Evolutionary conservation across 352 stramenopile genomes (phyloP), one percentile per base, ranked within the genome.

Genomic region (Globisporangium nunn): DNA sequence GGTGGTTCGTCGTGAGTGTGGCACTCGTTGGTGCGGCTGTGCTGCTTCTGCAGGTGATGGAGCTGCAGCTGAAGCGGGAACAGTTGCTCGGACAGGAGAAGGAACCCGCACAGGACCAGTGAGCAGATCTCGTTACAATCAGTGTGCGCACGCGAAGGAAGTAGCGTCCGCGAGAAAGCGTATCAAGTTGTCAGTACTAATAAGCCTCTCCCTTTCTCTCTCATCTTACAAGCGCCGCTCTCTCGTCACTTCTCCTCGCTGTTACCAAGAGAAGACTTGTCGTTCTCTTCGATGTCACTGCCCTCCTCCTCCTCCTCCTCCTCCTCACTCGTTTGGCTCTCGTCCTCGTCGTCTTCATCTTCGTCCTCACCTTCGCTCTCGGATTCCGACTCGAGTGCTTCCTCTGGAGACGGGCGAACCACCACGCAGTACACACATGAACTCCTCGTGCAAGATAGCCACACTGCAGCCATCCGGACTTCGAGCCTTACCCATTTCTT

Each of bases 331-430:
- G 67, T 64, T 0, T 74, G 54, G 10, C 57, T 58, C 0, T 67
- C 51, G 3, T 67, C 61, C 17, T 66, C 59, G 0, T 67, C 62
- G 1, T 85, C 67, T 0, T 77, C 72, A 2, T 83, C 73, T 2
- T 88, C 72, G 6, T 77, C 65, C 0, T 92, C 75, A 6, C 78
- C 76, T 0, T 81, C 68, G n/a, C 83, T 76, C 1, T 84, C 72
- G 17, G 71, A 62, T n/a, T 58, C 72, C 12, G 63, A 70, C 11
- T 81, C 63, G 31, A 84, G 56, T 6, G 62, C 54, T 35, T 72
- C 70, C 39, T 67, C 71, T 75, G 40, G n/a, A 28, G 43, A 52
- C 8, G 14, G 28, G 56, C 18, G 7, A 47, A 33, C n/a, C 15
- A 23, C 23, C 15, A 52, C 1, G 46, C 14, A 39, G 39, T 35